Conservation (phyloP, 2,329 filamentous ascomycete species). For the Beauveria sp. region DNA sequence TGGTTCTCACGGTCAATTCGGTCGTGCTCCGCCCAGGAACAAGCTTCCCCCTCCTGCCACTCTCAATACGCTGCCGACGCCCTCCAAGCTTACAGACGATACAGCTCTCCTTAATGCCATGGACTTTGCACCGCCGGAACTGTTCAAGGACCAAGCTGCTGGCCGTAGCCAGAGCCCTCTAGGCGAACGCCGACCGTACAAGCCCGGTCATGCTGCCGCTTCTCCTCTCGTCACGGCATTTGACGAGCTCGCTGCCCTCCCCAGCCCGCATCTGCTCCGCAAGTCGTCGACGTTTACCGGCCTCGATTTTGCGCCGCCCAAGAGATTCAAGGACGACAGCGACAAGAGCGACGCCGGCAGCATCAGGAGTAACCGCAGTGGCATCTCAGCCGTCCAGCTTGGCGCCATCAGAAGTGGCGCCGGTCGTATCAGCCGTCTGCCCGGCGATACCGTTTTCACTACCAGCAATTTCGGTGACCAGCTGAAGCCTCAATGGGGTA, state of each 20-base stretch:
- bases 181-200: slow-evolving; percentile 63
- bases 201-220: slow-evolving; percentile 62
- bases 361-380: slow-evolving; percentile 58
- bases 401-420: slow-evolving; percentile 72
- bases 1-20: slow-evolving; percentile 33
- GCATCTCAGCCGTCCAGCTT: slow-evolving; percentile 63
- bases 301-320: slow-evolving; percentile 74
- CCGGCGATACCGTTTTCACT: slow-evolving; percentile 74
- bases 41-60: slow-evolving; percentile 61
- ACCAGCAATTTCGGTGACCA: slow-evolving; percentile 55
- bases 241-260: slow-evolving; percentile 77
- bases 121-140: slow-evolving; percentile 79
- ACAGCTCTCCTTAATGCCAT: slow-evolving; percentile 57
- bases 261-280: slow-evolving; percentile 73
- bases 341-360: slow-evolving; percentile 58
- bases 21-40: slow-evolving; percentile 35
- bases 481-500: slow-evolving; percentile 53
- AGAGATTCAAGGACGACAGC: slow-evolving; percentile 59
- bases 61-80: slow-evolving; percentile 73
- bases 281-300: slow-evolving; percentile 72
- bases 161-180: slow-evolving; percentile 61
- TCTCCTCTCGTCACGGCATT: slow-evolving; percentile 77
- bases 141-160: slow-evolving; percentile 56
- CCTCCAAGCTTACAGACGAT: slow-evolving; percentile 77
- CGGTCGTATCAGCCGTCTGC: slow-evolving; percentile 78